phyloP scores from a whole-genome alignment of 371 early-diverging fungal species.

The Rhizopus sp. region DNA sequence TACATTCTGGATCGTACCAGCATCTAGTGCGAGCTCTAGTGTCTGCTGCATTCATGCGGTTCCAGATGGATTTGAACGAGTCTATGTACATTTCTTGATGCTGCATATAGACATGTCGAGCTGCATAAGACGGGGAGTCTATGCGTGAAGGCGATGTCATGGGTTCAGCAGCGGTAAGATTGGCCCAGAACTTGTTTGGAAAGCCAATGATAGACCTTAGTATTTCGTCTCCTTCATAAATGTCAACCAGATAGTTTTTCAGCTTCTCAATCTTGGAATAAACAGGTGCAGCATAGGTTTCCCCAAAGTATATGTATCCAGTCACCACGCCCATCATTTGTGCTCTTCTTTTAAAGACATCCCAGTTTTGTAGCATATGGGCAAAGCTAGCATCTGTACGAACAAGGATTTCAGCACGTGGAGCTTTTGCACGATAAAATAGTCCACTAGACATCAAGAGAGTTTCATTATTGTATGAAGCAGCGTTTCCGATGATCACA shows the following conservation, averaged over 20 bases:
- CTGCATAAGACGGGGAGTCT: too few relatives aligned
- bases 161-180: not conserved
- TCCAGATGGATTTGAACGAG: slow-evolving; percentile 38
- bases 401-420: slow-evolving; percentile 49
- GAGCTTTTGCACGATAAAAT: slow-evolving; percentile 43
- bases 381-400: slow-evolving; percentile 48
- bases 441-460: slow-evolving; percentile 35
- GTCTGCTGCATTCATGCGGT: slow-evolving; percentile 32
- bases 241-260: slow-evolving; percentile 65
- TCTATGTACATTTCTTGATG: slow-evolving; percentile 29
- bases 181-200: slow-evolving; percentile 34
- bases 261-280: slow-evolving; percentile 69
- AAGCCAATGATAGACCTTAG: slow-evolving; percentile 48
- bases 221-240: slow-evolving; percentile 76
- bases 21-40: slow-evolving; percentile 37
- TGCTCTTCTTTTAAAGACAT: slow-evolving; percentile 38
- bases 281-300: slow-evolving; percentile 52
- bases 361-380: slow-evolving; percentile 52
- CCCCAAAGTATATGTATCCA: slow-evolving; percentile 39
- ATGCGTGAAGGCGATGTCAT: too few relatives aligned
- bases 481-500: slow-evolving; percentile 31
- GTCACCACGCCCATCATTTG: slow-evolving; percentile 55
- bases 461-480: slow-evolving; percentile 22
- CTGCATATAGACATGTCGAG: slow-evolving; percentile 1
- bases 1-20: slow-evolving; percentile 49